Evolutionary conservation across 352 stramenopile genomes (phyloP), one percentile per base, ranked within the genome.

Genomic region (Phytopythium delawarense): DNA sequence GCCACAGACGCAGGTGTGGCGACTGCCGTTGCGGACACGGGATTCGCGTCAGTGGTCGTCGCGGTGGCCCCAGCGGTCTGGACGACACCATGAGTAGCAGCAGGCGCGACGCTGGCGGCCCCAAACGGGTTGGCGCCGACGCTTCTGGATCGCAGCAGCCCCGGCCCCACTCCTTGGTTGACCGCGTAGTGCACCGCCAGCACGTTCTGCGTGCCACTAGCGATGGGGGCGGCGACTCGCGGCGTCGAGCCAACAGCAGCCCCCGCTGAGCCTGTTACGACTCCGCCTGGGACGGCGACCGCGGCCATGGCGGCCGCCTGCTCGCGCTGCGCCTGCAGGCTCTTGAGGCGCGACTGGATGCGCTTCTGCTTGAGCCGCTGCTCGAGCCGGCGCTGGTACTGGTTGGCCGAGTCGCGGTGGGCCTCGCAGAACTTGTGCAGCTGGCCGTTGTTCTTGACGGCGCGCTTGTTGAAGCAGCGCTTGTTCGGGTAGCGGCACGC

Each of bases 361-460:
- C 69, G 35, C 54, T 75, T 71, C 51, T 72, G 57, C 61, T 72
- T 72, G 40, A 76, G 68, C 13, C 75, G 67, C 53, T 79, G 67
- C 45, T 92, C 79, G 59, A 89, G 77, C 8, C 83, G 83, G n/a
- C 84, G 76, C 67, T 92, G 83, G 59, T 86, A 85, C 58, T 85
- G 73, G 62, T 92, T 92, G 64, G 83, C 83, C 28, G 80, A 81
- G 54, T 74, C 74, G 32, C 83, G 81, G 59, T 92, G 83, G 39
- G 78, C 79, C 40, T 90, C 79, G 65, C 84, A 93, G 50, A 93
- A 78, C 49, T 82, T 87, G 66, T 93, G 84, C 30, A 89, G 59
- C 28, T 86, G 75, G 0, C 84, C 84, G 60, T 90, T 84, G 60
- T 87, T 75, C 61, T 93, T 93, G 23, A 90, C 65, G 12, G 73